Percentiles rank a stretch among this genome's conserved stretches.
These are phyloP conservation scores for Pleoardoris graminearum DNA, from an alignment of 2,329 filamentous ascomycete genomes.

Conservation along the genomic window DNA sequence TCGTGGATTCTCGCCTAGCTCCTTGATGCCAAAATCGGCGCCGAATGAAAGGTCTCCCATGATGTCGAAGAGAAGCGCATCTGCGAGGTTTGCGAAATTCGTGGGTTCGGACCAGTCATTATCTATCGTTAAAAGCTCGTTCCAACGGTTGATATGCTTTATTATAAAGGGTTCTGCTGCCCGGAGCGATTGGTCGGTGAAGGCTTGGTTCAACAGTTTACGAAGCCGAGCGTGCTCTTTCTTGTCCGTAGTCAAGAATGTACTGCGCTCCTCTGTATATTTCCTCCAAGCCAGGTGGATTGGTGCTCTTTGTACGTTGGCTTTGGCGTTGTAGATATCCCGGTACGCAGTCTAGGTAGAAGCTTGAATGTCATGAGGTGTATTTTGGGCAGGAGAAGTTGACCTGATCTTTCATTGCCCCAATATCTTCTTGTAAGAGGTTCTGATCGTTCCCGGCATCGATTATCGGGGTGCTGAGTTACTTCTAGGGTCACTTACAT, in stretches of 20 bases:
- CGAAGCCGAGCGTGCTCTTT: background rate
- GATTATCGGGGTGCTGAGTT: too few relatives aligned
- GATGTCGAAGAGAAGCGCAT: slow-evolving; percentile 47
- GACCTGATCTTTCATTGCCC: too few relatives aligned
- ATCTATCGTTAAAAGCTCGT: background rate
- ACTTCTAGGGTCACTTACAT: too few relatives aligned
- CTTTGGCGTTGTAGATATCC: background rate
- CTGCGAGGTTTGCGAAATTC: background rate
- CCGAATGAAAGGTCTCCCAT: slow-evolving; percentile 44
- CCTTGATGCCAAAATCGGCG: slow-evolving; percentile 25
- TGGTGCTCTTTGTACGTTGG: background rate
- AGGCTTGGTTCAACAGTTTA: slow-evolving; percentile 1
- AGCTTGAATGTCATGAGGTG: background rate
- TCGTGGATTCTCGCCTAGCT: slow-evolving; percentile 16
- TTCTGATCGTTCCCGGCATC: too few relatives aligned
- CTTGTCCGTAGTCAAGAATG: background rate
- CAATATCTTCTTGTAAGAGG: too few relatives aligned
- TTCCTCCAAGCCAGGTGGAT: background rate
- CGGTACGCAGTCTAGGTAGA: background rate
- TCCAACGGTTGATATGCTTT: slow-evolving; percentile 4
- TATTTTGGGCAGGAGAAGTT: too few relatives aligned
- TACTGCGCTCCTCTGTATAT: background rate
- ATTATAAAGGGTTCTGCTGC: background rate
- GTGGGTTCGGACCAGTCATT: background rate
- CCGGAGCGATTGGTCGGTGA: background rate